phyloP scores from a whole-genome alignment of 768 basidiomycete genomes.

The Pholiota microspora region DNA sequence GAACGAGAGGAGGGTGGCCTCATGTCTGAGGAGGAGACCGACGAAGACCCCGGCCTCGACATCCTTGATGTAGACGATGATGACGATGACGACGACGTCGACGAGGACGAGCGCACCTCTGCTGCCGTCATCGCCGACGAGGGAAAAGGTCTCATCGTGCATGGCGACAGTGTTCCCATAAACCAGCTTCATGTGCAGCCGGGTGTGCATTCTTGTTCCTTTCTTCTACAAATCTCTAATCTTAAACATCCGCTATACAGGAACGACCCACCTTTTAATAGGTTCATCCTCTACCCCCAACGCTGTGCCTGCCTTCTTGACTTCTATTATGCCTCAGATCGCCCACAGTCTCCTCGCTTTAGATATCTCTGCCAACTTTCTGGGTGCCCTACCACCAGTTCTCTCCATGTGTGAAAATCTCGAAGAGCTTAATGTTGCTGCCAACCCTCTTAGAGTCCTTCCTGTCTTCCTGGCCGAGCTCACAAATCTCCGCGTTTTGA shows the following conservation, averaged over 20 bases:
- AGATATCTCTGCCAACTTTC: slow-evolving; percentile 89
- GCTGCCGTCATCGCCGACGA: slow-evolving; percentile 81
- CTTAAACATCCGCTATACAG: slow-evolving; percentile 42
- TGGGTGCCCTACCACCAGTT: slow-evolving; percentile 79
- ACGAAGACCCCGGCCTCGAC: slow-evolving; percentile 39
- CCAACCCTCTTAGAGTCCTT: slow-evolving; percentile 89
- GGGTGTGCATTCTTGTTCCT: slow-evolving; percentile 48
- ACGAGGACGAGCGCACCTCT: slow-evolving; percentile 70
- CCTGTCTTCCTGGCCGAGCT: slow-evolving; percentile 84
- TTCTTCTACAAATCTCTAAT: slow-evolving; percentile 6
- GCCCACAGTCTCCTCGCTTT: slow-evolving; percentile 80
- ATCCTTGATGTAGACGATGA: slow-evolving; percentile 27
- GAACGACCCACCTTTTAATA: slow-evolving; percentile 91
- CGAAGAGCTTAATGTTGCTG: slow-evolving; percentile 92
- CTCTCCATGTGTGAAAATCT: slow-evolving; percentile 78
- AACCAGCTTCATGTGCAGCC: slow-evolving; percentile 62
- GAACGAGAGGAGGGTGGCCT: slow-evolving; percentile 62
- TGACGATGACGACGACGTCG: slow-evolving; percentile 43
- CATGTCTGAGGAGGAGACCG: slow-evolving; percentile 56
- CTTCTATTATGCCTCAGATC: slow-evolving; percentile 68
- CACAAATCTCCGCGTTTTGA: slow-evolving; percentile 77
- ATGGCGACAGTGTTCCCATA: slow-evolving; percentile 61
- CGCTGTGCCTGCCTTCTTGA: slow-evolving; percentile 74
- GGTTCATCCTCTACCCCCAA: slow-evolving; percentile 79
- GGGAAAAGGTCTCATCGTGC: slow-evolving; percentile 80